phyloP scores from a whole-genome alignment of 345 rosid genomes.

The Abelmoschus esculentus region DNA sequence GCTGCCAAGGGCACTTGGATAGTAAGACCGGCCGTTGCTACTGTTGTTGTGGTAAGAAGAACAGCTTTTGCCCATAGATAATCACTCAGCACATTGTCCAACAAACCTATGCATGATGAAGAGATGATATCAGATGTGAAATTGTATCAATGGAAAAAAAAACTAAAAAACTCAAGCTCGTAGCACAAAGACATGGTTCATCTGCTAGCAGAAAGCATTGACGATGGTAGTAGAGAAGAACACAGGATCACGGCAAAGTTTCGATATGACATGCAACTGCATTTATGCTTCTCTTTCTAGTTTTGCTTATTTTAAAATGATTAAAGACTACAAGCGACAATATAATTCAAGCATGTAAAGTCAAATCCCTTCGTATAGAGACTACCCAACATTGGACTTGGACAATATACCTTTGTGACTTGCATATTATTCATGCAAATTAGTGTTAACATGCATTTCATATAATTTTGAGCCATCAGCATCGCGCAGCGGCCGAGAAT shows the following conservation, averaged over 20 bases:
- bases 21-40: slow-evolving; percentile 89
- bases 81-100: slow-evolving; percentile 91
- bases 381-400: not conserved
- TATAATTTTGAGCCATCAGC: too few relatives aligned
- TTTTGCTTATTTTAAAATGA: not conserved
- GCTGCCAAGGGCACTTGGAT: slow-evolving; percentile 98
- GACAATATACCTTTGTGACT: not conserved
- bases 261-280: not conserved
- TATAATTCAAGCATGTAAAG: not conserved
- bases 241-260: not conserved
- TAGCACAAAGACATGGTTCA: not conserved
- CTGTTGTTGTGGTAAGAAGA: slow-evolving; percentile 78
- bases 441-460: too few relatives aligned
- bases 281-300: not conserved
- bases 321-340: not conserved
- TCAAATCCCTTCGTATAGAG: not conserved
- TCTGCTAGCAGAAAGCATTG: not conserved
- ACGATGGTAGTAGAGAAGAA: not conserved
- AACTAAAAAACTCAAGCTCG: not conserved
- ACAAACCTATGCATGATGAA: slow-evolving; percentile 42
- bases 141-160: not conserved
- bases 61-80: slow-evolving; percentile 96
- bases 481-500: too few relatives aligned
- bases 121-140: not conserved
- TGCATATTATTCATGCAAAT: not conserved